These are phyloP conservation scores for Physocladia obscura DNA, from an alignment of 192 early-diverging fungal species.

Conservation along the genomic window DNA sequence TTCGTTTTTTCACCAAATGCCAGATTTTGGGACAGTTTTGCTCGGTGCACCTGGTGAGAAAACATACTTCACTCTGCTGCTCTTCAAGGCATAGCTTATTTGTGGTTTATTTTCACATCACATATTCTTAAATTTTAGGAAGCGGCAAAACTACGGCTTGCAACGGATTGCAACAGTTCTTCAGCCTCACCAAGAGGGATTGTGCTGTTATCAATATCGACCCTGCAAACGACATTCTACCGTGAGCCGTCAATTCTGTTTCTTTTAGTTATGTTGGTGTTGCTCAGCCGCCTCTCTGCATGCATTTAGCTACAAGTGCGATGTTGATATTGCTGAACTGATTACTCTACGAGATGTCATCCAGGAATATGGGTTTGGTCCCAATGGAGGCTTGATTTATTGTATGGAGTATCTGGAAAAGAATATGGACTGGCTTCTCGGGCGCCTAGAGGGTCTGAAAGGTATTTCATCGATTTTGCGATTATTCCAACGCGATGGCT, in stretches of 20 bases:
- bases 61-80: too few relatives aligned
- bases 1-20: neutral
- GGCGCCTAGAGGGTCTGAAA: constrained; percentile 38
- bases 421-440: constrained; percentile 59
- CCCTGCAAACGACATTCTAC: constrained; percentile 61
- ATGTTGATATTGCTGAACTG: constrained; percentile 52
- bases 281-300: neutral
- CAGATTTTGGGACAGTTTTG: constrained; percentile 7
- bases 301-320: constrained; percentile 39
- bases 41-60: constrained; percentile 23
- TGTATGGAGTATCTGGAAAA: constrained; percentile 66
- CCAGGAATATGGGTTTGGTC: constrained; percentile 52
- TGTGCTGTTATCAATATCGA: constrained; percentile 58
- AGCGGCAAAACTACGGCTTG: constrained; percentile 62
- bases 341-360: constrained; percentile 57
- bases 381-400: constrained; percentile 62
- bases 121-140: too few relatives aligned
- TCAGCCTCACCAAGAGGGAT: constrained; percentile 38
- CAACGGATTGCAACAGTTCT: constrained; percentile 53
- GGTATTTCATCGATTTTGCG: constrained; percentile 25
- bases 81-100: neutral
- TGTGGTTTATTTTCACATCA: constrained; percentile 8
- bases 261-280: neutral
- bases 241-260: constrained; percentile 25
- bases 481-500: too few relatives aligned